phyloP scores from a whole-genome alignment of 2,329 filamentous ascomycete genomes.

The Fusarium sp. region DNA sequence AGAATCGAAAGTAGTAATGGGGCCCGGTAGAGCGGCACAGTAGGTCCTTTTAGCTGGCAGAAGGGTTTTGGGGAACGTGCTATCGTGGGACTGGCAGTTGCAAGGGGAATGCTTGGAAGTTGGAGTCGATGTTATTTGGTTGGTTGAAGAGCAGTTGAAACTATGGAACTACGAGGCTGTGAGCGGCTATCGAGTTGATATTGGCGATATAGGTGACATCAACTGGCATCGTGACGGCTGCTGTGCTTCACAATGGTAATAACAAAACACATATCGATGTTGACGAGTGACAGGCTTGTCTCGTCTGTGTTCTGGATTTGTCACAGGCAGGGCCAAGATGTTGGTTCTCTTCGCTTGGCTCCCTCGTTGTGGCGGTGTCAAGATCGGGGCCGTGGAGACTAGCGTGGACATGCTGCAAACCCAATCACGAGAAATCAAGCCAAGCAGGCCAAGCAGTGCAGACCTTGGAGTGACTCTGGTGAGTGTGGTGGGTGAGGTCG shows the following conservation, averaged over 20 bases:
- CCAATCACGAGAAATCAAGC: neutral
- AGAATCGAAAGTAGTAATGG: slow-evolving; percentile 35
- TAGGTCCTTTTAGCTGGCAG: slow-evolving; percentile 22
- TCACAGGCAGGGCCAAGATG: slow-evolving; percentile 21
- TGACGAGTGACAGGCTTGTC: slow-evolving; percentile 28
- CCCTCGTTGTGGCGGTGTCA: slow-evolving; percentile 36
- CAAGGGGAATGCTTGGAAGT: slow-evolving; percentile 17
- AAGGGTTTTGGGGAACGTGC: slow-evolving; percentile 5
- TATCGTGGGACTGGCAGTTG: slow-evolving; percentile 3
- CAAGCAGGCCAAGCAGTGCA: neutral
- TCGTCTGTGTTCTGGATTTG: slow-evolving; percentile 27
- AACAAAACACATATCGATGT: slow-evolving; percentile 10
- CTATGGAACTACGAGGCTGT: slow-evolving; percentile 5
- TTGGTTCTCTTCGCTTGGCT: slow-evolving; percentile 5
- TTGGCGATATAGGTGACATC: slow-evolving; percentile 29
- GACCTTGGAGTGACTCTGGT: slow-evolving; percentile 13
- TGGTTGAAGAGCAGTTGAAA: slow-evolving; percentile 17
- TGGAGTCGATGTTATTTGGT: slow-evolving; percentile 33
- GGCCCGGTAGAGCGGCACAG: slow-evolving; percentile 25
- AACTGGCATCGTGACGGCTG: slow-evolving; percentile 31
- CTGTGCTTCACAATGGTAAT: slow-evolving; percentile 26
- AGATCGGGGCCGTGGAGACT: slow-evolving; percentile 39
- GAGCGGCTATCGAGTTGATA: slow-evolving; percentile 22
- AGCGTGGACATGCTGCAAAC: slow-evolving; percentile 1
- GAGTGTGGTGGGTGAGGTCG: slow-evolving; percentile 32